Evolutionary conservation across 345 rosid genomes (phyloP).

Genomic region (Salix viminalis): DNA sequence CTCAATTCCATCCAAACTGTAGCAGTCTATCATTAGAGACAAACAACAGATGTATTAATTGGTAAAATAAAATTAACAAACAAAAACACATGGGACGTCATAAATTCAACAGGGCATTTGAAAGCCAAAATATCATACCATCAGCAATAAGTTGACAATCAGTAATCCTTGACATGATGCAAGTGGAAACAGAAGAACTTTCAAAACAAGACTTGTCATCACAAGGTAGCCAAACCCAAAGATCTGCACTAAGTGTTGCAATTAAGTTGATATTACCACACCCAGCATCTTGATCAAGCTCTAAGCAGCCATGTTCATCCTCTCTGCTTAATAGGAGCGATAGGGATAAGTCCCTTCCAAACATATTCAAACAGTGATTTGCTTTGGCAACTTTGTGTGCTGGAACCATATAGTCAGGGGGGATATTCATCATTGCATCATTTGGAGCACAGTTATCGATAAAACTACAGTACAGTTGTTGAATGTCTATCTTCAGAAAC

Average conservation of each 20-base stretch:
- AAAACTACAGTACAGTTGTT: conserved; percentile 49
- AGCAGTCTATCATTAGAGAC: conserved; percentile 47
- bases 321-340: conserved; percentile 40
- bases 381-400: conserved; percentile 35
- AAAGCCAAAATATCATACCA: conserved; percentile 47
- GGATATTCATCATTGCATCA: conserved; percentile 44
- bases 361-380: conserved; percentile 55
- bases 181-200: conserved; percentile 33
- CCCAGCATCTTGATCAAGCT: conserved; percentile 25
- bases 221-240: conserved; percentile 75
- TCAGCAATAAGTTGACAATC: conserved; percentile 53
- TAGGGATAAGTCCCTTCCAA: conserved; percentile 58
- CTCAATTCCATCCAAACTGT: conserved; percentile 46
- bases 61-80: conserved; percentile 7
- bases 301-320: conserved; percentile 31
- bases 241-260: conserved; percentile 53
- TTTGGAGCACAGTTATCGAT: conserved; percentile 33
- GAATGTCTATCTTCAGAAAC: conserved; percentile 55
- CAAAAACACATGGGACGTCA: neutral
- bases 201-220: conserved; percentile 25
- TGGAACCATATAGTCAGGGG: conserved; percentile 52
- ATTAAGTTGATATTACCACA: conserved; percentile 41
- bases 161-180: conserved; percentile 63
- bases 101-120: conserved; percentile 6
- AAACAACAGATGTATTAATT: conserved; percentile 10